phyloP scores from a whole-genome alignment of 1,284 basidiomycete species.

The Bondarzewia mesenterica region DNA sequence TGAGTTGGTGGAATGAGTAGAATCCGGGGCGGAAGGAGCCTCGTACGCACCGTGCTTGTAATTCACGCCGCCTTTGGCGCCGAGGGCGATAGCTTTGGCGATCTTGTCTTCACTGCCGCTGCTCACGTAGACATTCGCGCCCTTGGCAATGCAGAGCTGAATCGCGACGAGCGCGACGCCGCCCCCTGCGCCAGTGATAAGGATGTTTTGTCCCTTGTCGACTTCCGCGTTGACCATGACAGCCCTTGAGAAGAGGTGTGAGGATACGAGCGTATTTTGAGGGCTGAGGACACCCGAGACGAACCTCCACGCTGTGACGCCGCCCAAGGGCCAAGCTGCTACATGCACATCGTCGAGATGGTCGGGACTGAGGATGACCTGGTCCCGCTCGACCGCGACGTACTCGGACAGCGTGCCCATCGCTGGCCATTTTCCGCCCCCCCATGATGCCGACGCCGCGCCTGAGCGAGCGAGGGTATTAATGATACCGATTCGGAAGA shows the following conservation, averaged over 20 bases:
- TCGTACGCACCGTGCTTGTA: constrained; percentile 61
- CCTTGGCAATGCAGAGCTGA: constrained; percentile 71
- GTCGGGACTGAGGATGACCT: constrained; percentile 59
- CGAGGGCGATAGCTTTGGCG: constrained; percentile 53
- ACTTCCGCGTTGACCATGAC: constrained; percentile 63
- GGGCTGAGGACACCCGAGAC: constrained; percentile 4
- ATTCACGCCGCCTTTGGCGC: constrained; percentile 72
- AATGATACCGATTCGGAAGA: no score
- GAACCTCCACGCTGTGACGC: constrained; percentile 79
- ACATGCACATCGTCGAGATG: constrained; percentile 66
- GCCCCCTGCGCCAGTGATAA: constrained; percentile 77
- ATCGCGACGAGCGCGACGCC: constrained; percentile 77
- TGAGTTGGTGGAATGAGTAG: neutral
- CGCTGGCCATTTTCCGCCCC: constrained; percentile 37
- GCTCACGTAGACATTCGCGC: constrained; percentile 80
- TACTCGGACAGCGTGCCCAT: constrained; percentile 77
- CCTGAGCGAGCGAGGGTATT: neutral
- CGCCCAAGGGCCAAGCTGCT: constrained; percentile 72
- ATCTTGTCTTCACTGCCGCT: constrained; percentile 70
- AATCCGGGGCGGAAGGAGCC: neutral
- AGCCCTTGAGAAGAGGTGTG: constrained; percentile 42
- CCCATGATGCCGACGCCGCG: constrained; percentile 55
- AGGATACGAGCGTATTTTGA: neutral
- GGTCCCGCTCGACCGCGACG: constrained; percentile 61
- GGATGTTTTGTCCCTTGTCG: constrained; percentile 58